phyloP scores from a whole-genome alignment of 192 early-diverging fungal species.

The Entomortierella beljakovae region DNA sequence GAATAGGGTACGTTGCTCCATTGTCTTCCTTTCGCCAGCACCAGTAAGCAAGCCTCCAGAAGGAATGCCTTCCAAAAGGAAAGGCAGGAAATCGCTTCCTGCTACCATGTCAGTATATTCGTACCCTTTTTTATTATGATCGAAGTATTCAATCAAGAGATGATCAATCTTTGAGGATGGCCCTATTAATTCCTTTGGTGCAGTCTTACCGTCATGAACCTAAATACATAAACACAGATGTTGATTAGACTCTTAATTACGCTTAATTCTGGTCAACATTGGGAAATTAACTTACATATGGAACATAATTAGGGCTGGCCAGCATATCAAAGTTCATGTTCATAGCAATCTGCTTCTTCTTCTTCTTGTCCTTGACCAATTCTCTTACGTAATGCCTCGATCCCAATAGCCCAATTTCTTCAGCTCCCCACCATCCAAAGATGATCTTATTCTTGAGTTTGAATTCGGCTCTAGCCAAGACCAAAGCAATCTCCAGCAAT shows the following conservation, averaged over 20 bases:
- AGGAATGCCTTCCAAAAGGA: slow-evolving; percentile 70
- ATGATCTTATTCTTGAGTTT: slow-evolving; percentile 67
- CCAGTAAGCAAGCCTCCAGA: slow-evolving; percentile 74
- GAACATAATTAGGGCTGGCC: slow-evolving; percentile 77
- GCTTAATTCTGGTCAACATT: background rate
- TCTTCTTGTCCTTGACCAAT: slow-evolving; percentile 53
- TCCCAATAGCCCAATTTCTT: slow-evolving; percentile 76
- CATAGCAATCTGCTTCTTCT: slow-evolving; percentile 63
- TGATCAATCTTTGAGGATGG: slow-evolving; percentile 69
- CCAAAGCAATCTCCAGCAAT: slow-evolving; percentile 69
- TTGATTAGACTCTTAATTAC: background rate
- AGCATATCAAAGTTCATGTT: slow-evolving; percentile 82
- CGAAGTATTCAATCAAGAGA: slow-evolving; percentile 69
- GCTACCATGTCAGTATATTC: slow-evolving; percentile 68
- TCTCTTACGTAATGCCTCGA: slow-evolving; percentile 69
- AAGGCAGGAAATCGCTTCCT: slow-evolving; percentile 78
- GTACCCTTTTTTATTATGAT: slow-evolving; percentile 57
- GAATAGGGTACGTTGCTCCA: slow-evolving; percentile 61
- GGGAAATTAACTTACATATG: slow-evolving; percentile 53
- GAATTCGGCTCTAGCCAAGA: slow-evolving; percentile 58
- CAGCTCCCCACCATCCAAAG: slow-evolving; percentile 82
- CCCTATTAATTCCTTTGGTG: slow-evolving; percentile 57
- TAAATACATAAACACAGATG: slow-evolving; percentile 1
- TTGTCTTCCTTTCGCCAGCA: slow-evolving; percentile 69
- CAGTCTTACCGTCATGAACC: slow-evolving; percentile 73